Evolutionary conservation across 805 yeast genomes (phyloP).

Genomic region (Wickerhamiella domercqiae): DNA sequence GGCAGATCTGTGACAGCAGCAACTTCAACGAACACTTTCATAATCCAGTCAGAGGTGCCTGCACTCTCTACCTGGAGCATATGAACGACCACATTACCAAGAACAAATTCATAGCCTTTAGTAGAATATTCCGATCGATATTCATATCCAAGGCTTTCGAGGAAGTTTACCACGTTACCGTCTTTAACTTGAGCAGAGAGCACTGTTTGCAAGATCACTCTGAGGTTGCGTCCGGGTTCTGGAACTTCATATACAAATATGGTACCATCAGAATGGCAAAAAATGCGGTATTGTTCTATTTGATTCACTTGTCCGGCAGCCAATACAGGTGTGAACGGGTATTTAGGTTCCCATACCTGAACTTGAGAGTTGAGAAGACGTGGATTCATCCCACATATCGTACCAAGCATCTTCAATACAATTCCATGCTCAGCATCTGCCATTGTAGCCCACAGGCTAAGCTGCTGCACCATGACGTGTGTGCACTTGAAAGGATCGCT

Average conservation of each 20-base stretch:
- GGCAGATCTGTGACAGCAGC: constrained; percentile 63
- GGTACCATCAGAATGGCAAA: constrained; percentile 7
- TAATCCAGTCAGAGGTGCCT: constrained; percentile 21
- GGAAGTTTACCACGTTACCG: constrained; percentile 25
- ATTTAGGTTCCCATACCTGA: constrained; percentile 23
- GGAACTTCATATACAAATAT: constrained; percentile 24
- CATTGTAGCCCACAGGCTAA: constrained; percentile 23
- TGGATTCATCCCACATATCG: constrained; percentile 26
- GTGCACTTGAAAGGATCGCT: no score
- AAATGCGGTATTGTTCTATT: constrained; percentile 24
- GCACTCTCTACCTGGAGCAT: constrained; percentile 30
- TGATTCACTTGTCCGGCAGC: constrained; percentile 23
- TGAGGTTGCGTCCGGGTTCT: constrained; percentile 26
- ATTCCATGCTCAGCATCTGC: constrained; percentile 21
- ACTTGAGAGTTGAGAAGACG: constrained; percentile 17
- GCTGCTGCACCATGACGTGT: constrained; percentile 23
- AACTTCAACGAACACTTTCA: constrained; percentile 57
- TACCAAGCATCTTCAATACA: constrained; percentile 22
- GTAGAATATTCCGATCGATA: constrained; percentile 46
- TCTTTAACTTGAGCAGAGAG: constrained; percentile 33
- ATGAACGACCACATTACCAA: constrained; percentile 42
- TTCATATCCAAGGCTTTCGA: constrained; percentile 59
- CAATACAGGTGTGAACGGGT: constrained; percentile 19
- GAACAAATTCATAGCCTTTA: constrained; percentile 46
- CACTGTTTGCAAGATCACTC: constrained; percentile 50